Evolutionary conservation across 225 moss, liverwort and hornwort species (phyloP), one percentile per base, ranked within the genome.

Genomic region (Marchantia polymorpha): DNA sequence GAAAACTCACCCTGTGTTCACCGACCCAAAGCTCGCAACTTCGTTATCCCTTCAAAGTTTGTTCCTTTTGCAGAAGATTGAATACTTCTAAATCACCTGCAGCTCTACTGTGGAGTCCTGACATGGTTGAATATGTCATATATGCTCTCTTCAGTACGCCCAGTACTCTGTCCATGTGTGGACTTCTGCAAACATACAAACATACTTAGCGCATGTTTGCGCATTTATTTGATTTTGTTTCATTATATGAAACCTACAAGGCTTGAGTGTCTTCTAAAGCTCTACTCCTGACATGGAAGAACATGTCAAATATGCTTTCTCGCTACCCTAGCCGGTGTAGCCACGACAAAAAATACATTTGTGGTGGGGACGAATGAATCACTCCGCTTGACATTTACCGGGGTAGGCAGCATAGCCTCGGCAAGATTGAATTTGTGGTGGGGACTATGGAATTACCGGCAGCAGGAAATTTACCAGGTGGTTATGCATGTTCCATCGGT

Each of bases 251-350:
- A 67, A 67, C 30, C 67, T 29, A 30, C 67, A 31, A 67, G 11
- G 67, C 4, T 39, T 29, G 67, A 30, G 29, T 29, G 29, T 67
- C 30, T 56, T 67, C 67, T 67, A 26, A 66, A 66, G 26, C 19
- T 66, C 26, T 30, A 2, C n/a, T 0, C 67, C 67, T 67, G 67
- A 67, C 67, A 67, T 12, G 30, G 67, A 67, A 67, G 67, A 67
- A 67, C 67, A 67, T 67, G 67, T 67, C 67, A 67, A 67, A 67
- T 67, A 67, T 67, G 67, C 67, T 67, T 30, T 67, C 30, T 67
- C 67, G 67, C 67, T 31, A 67, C 8, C 22, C 61, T 23, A 61
- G 61, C 22, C 61, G 23, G 22, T 61, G 23, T 61, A 8, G n/a
- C n/a, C 61, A 22, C 6, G 61, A 10, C 61, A 22, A 22, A 61